phyloP scores from a whole-genome alignment of 148 eudicot species.

The Simmondsia chinensis region DNA sequence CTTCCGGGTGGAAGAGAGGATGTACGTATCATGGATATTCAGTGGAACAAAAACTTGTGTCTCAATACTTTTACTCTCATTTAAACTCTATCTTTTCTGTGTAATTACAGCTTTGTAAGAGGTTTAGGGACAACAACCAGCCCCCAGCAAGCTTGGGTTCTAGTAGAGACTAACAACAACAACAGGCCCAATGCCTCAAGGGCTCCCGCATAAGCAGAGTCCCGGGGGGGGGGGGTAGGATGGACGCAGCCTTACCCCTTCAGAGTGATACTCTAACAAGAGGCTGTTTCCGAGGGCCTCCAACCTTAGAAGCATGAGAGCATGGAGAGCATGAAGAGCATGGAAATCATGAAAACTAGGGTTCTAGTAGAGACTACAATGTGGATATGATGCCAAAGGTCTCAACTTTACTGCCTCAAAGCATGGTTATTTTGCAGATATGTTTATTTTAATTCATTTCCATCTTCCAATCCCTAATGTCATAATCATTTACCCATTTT shows the following conservation, averaged over 20 bases:
- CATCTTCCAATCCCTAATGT: constrained; percentile 1
- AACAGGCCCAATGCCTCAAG: too few species aligned
- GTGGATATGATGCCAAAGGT: constrained; percentile 99
- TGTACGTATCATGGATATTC: too few species aligned
- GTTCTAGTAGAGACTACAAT: constrained; percentile 85
- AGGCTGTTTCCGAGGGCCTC: too few species aligned
- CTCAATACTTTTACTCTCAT: background rate
- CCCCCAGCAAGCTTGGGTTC: constrained; percentile 80
- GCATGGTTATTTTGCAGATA: background rate
- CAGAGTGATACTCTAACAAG: too few species aligned
- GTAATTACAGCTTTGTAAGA: constrained; percentile 74
- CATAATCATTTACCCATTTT: background rate
- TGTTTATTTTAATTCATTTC: background rate
- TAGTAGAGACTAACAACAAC: too few species aligned
- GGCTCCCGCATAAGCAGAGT: too few species aligned
- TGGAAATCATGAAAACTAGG: too few species aligned
- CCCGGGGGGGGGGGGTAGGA: too few species aligned
- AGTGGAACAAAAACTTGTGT: background rate
- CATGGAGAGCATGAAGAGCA: too few species aligned
- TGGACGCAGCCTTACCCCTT: too few species aligned
- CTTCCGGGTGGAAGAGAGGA: too few species aligned
- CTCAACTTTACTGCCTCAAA: background rate
- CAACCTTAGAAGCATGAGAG: too few species aligned
- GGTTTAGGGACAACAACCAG: constrained; percentile 70
- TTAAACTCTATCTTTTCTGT: background rate